A percentile compares a stretch with the other conserved stretches of the same genome.
These are phyloP conservation scores for Oryza meyeriana DNA, from an alignment of 176 grass and related monocot genomes.

Conservation along the genomic window DNA sequence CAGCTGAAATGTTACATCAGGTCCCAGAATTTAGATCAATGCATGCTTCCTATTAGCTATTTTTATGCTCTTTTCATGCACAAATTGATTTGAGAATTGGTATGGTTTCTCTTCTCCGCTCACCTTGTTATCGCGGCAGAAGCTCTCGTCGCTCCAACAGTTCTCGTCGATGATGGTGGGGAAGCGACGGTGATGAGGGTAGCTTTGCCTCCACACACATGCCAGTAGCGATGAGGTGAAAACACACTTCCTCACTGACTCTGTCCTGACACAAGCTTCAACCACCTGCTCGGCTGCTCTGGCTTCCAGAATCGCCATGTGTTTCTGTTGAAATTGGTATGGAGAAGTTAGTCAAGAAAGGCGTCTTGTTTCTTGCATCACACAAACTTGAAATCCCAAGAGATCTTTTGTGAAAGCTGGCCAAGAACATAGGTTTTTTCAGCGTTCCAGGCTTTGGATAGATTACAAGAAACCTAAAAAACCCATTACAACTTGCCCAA, in stretches of 20 bases:
- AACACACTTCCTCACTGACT: conserved; percentile 80
- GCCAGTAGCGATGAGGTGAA: conserved; percentile 91
- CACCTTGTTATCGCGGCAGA: conserved; percentile 88
- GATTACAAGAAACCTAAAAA: background rate
- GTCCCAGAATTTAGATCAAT: background rate
- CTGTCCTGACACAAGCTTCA: conserved; percentile 80
- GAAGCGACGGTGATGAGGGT: conserved; percentile 41
- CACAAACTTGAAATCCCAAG: background rate
- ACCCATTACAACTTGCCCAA: background rate
- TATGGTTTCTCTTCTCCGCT: background rate
- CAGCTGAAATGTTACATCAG: conserved; percentile 34
- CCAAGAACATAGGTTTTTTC: background rate
- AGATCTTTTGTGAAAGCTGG: background rate
- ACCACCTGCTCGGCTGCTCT: conserved; percentile 82
- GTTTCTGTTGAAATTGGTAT: conserved; percentile 50
- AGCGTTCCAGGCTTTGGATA: background rate
- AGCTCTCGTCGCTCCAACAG: conserved; percentile 86
- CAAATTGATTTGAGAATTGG: background rate
- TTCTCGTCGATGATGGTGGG: conserved; percentile 70
- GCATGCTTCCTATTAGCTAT: background rate
- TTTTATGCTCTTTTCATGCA: background rate
- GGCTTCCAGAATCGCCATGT: conserved; percentile 74
- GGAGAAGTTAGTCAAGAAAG: background rate
- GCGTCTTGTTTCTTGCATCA: background rate
- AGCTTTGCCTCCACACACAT: conserved; percentile 74